phyloP scores from a whole-genome alignment of 805 yeast species.

The Gaillardinia entomophila region DNA sequence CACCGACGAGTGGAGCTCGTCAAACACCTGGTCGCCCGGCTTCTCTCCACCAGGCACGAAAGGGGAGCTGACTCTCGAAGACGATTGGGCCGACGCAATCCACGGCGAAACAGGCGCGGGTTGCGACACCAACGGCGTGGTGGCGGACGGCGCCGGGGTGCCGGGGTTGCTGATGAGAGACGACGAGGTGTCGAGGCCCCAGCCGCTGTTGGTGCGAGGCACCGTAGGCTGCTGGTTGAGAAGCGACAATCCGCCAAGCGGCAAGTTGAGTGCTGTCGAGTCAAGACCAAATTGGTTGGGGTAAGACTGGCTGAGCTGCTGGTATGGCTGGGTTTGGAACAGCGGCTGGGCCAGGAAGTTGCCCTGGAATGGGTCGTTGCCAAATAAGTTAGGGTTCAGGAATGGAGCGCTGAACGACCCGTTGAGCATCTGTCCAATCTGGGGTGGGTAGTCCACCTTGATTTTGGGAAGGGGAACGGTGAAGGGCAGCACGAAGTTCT shows the following conservation, averaged over 20 bases:
- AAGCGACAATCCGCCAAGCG: no score
- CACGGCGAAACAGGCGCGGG: slow-evolving; percentile 40
- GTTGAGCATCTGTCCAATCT: neutral
- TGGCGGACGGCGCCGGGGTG: slow-evolving; percentile 18
- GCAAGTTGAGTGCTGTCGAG: slow-evolving; percentile 16
- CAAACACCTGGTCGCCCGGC: slow-evolving; percentile 27
- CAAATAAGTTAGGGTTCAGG: slow-evolving; percentile 17
- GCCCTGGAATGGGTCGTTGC: slow-evolving; percentile 20
- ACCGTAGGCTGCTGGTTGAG: slow-evolving; percentile 29
- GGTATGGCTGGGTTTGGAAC: no score
- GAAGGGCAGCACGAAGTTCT: slow-evolving; percentile 56
- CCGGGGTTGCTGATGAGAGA: slow-evolving; percentile 13
- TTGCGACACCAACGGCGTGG: slow-evolving; percentile 22
- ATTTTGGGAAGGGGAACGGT: slow-evolving; percentile 45
- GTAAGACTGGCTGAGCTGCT: slow-evolving; percentile 5
- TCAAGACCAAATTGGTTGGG: slow-evolving; percentile 23
- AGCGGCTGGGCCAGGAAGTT: no score
- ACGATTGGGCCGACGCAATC: slow-evolving; percentile 25
- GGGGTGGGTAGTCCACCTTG: neutral
- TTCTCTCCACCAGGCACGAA: slow-evolving; percentile 21
- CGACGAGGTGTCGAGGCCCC: slow-evolving; percentile 29
- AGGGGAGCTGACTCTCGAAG: slow-evolving; percentile 36
- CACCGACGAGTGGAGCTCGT: slow-evolving; percentile 33
- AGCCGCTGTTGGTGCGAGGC: slow-evolving; percentile 30
- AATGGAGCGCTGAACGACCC: no score